A percentile compares a stretch with the other conserved stretches of the same genome.
Conservation (phyloP, 1,139 yeast species). For the Yamadazyma oceani region DNA sequence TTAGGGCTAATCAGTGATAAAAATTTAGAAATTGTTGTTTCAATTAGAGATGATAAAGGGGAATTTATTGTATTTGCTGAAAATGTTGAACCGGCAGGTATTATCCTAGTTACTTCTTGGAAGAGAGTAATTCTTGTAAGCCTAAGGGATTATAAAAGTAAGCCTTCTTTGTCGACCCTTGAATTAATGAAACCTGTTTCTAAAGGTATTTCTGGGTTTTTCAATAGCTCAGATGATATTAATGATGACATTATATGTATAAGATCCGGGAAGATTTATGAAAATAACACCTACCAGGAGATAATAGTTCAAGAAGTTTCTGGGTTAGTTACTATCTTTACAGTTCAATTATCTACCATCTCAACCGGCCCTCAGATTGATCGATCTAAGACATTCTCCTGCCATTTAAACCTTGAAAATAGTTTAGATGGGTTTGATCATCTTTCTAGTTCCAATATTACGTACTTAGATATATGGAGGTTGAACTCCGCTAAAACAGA, state of each 20-base stretch:
- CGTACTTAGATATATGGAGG: constrained; percentile 58
- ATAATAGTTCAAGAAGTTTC: constrained; percentile 47
- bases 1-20: constrained; percentile 56
- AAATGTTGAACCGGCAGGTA: constrained; percentile 74
- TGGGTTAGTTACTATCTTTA: constrained; percentile 39
- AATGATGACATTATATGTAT: constrained; percentile 58
- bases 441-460: constrained; percentile 30
- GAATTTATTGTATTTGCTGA: constrained; percentile 61
- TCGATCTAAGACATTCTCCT: constrained; percentile 26
- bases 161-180: constrained; percentile 44
- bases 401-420: constrained; percentile 31
- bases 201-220: constrained; percentile 29
- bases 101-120: constrained; percentile 67
- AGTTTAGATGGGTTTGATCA: constrained; percentile 43
- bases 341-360: constrained; percentile 33
- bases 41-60: constrained; percentile 38
- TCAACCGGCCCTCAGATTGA: constrained; percentile 31
- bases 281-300: constrained; percentile 48
- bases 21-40: constrained; percentile 36
- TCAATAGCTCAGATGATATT: constrained; percentile 10
- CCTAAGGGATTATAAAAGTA: constrained; percentile 69
- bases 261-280: constrained; percentile 53
- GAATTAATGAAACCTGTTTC: constrained; percentile 33
- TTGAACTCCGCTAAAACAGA: constrained; percentile 20
- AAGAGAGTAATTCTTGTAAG: constrained; percentile 66